These are phyloP conservation scores for sunflower (Helianthus annuus) DNA, from an alignment of 129 eudicot species.

Conservation along the genomic window DNA sequence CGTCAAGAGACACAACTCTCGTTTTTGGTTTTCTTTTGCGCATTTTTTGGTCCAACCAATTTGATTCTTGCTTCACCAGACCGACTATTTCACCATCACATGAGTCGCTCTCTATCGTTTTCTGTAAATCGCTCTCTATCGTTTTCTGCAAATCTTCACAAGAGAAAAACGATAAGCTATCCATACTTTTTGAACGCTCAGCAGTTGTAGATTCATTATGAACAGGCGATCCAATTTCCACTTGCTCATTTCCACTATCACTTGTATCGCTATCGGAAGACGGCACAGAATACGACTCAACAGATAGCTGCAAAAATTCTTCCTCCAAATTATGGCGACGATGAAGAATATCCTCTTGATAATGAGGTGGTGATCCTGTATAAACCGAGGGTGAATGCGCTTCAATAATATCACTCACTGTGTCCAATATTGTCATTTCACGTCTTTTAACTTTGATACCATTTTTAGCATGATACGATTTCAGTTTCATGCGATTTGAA, in stretches of 20 bases:
- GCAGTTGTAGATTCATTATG: constrained; percentile 38
- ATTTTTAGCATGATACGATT: constrained; percentile 18
- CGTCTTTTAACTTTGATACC: constrained; percentile 33
- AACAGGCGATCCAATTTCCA: constrained; percentile 29
- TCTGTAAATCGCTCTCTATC: too few relatives aligned
- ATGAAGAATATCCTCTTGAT: constrained; percentile 77
- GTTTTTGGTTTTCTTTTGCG: constrained; percentile 43
- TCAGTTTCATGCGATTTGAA: constrained; percentile 8
- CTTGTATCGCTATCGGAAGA: constrained; percentile 84
- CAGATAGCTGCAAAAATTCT: constrained; percentile 79
- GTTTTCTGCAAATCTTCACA: constrained; percentile 36
- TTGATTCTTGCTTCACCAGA: constrained; percentile 43
- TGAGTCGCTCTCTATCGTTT: constrained; percentile 34
- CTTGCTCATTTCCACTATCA: constrained; percentile 59
- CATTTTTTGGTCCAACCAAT: constrained; percentile 48
- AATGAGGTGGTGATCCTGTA: constrained; percentile 87
- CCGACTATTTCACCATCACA: constrained; percentile 34
- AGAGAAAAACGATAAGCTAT: constrained; percentile 17
- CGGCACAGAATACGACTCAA: constrained; percentile 68
- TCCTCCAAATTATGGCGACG: constrained; percentile 87
- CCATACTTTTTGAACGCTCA: constrained; percentile 47
- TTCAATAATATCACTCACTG: constrained; percentile 34
- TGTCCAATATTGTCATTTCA: constrained; percentile 31
- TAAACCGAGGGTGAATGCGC: constrained; percentile 45
- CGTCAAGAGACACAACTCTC: constrained; percentile 57